These are phyloP conservation scores for Penicillium sp. DNA, from an alignment of 2,329 filamentous ascomycete species.

Conservation along the genomic window DNA sequence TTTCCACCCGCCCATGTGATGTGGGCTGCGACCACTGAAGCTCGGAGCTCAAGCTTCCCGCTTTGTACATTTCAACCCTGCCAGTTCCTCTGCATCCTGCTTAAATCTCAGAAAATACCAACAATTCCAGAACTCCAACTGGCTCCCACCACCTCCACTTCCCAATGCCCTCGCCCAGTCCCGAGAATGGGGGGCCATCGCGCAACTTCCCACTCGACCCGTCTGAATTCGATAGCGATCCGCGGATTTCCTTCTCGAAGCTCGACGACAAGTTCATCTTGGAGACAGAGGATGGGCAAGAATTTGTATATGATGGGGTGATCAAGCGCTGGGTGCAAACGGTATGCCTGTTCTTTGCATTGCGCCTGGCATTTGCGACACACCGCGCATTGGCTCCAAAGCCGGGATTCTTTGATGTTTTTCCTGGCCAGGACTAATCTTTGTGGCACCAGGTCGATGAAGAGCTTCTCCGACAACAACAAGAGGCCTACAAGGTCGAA, in stretches of 20 bases:
- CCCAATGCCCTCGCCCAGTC: slow-evolving; percentile 23
- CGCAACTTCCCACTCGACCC: slow-evolving; percentile 50
- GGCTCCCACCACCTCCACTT: background rate
- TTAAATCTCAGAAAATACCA: background rate
- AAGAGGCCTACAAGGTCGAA: slow-evolving; percentile 54
- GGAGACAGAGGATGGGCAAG: slow-evolving; percentile 74
- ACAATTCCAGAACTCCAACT: background rate
- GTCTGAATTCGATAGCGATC: slow-evolving; percentile 66
- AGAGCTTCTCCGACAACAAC: slow-evolving; percentile 55
- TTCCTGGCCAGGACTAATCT: background rate
- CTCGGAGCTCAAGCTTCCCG: slow-evolving; percentile 11
- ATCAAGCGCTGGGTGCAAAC: slow-evolving; percentile 69
- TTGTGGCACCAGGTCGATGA: slow-evolving; percentile 50
- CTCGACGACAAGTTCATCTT: slow-evolving; percentile 75
- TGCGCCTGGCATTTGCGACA: background rate
- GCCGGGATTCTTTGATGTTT: background rate
- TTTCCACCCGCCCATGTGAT: slow-evolving; percentile 8
- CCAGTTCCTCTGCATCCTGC: background rate
- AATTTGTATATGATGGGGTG: slow-evolving; percentile 73
- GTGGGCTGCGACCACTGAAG: slow-evolving; percentile 3
- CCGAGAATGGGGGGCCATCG: slow-evolving; percentile 16
- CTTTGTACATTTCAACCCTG: background rate
- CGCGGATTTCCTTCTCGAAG: slow-evolving; percentile 81
- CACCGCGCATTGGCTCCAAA: background rate
- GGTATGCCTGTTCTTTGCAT: slow-evolving; percentile 36